A percentile compares a stretch with the other conserved stretches of the same genome.
Conservation (phyloP, 352 stramenopile genomes). For the Pythium phragmiticola region DNA sequence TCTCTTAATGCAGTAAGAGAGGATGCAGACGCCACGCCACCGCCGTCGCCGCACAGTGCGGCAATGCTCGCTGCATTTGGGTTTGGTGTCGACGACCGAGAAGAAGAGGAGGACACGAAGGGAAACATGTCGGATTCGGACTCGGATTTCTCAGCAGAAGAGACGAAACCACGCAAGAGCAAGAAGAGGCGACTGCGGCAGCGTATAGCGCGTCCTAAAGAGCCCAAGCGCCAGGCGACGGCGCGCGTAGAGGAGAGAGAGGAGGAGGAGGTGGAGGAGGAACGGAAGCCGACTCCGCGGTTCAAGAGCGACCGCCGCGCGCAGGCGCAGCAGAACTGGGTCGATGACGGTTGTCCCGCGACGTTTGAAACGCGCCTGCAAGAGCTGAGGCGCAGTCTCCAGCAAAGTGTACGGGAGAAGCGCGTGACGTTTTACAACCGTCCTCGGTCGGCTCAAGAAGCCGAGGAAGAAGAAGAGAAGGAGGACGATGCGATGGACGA, state of each 20-base stretch:
- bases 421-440: conserved; percentile 30
- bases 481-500: conserved; percentile 10
- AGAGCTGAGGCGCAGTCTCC: conserved; percentile 9
- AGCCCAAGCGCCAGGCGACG: background rate
- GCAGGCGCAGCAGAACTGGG: conserved; percentile 27
- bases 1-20: conserved; percentile 9
- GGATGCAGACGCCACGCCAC: conserved; percentile 20
- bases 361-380: conserved; percentile 21
- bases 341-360: conserved; percentile 30
- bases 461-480: conserved; percentile 2
- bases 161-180: conserved; percentile 1
- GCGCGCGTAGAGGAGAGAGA: background rate
- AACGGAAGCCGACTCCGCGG: background rate
- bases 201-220: background rate
- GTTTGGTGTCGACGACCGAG: conserved; percentile 4
- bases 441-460: background rate
- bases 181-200: conserved; percentile 31
- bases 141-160: conserved; percentile 19
- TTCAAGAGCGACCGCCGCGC: conserved; percentile 20
- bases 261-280: conserved; percentile 5
- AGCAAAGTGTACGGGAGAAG: conserved; percentile 16
- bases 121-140: conserved; percentile 1
- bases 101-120: conserved; percentile 1
- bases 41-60: conserved; percentile 27
- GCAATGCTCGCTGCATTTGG: conserved; percentile 22